Conservation (phyloP, 129 eudicot species). For the Daucus carota region DNA sequence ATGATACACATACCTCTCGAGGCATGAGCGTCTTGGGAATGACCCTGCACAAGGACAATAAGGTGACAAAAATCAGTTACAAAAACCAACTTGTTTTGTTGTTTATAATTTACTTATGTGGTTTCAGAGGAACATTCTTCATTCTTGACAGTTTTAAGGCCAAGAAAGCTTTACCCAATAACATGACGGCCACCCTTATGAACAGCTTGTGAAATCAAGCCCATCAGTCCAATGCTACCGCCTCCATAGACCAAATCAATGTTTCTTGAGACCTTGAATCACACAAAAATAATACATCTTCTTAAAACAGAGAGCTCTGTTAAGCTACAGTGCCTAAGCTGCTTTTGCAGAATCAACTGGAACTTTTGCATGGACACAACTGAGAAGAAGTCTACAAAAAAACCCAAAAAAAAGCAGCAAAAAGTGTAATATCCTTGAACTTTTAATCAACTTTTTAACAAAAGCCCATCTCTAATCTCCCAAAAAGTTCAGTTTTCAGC, state of each 20-base stretch:
- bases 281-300: too few species aligned
- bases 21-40: conserved; percentile 99
- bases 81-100: not conserved
- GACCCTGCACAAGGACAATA: conserved; percentile 67
- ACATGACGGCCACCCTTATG: conserved; percentile 99
- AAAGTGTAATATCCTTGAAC: not conserved
- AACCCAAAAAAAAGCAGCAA: not conserved
- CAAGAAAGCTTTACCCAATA: conserved; percentile 54
- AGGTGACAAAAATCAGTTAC: conserved; percentile 65
- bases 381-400: not conserved
- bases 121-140: not conserved
- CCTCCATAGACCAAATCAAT: conserved; percentile 99
- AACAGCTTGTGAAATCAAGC: conserved; percentile 94
- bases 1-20: conserved; percentile 78
- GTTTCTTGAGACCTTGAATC: conserved; percentile 77
- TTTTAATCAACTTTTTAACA: not conserved
- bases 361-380: conserved; percentile 5
- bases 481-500: not conserved
- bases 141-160: conserved; percentile 13
- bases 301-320: not conserved
- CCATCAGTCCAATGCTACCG: conserved; percentile 98
- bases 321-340: too few species aligned
- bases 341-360: not conserved
- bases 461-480: not conserved
- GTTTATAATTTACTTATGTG: not conserved